Evolutionary conservation across 1,284 basidiomycete species (phyloP), one percentile per base, ranked within the genome.

Genomic region (Heterobasidion irregulare): DNA sequence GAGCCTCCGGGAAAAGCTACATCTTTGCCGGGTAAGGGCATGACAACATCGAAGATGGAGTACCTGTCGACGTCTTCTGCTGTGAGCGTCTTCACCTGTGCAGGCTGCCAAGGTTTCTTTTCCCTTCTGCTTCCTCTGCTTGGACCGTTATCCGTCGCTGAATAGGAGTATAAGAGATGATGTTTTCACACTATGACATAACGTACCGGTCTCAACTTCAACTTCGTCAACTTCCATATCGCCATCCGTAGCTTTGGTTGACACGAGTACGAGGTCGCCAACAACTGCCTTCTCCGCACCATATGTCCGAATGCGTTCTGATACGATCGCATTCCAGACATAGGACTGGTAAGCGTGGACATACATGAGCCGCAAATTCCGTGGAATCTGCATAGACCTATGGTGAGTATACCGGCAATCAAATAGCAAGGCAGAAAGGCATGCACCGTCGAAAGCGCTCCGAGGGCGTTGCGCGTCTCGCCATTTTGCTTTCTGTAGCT

Each of bases 341-440:
- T 98, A 99, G 15, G 93, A 96, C 70, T 99, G 97, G 70, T 98
- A 99, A 41, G 96, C 95, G 70, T 99, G 97, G 50, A 98, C 85
- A 66, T 99, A 99, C 92, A 99, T 98, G 59, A 96, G 75, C 50
- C 95, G 81, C 60, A 99, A 78, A 66, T 95, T 97, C 55, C 89
- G 82, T n/a, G 94, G 95, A 59, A 98, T 97, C 93, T 96, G 15
- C 19, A 50, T 49, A 53, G 38, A 44, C 6, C 12, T 16, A 55
- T 35, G 45, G 32, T 38, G 5, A 36, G 5, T 26, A 15, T n/a
- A 10, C 4, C 4, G 2, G 33, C 48, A 55, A 50, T 13, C 57
- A 38, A n/a, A n/a, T 55, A 34, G 32, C 16, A 32, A 12, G 54
- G 12, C 18, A 48, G 26, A 48, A 59, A 38, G 19, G 9, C 18